These are phyloP conservation scores for Cenchrus purpureus DNA, from an alignment of 176 grass and related monocot species.

Conservation along the genomic window DNA sequence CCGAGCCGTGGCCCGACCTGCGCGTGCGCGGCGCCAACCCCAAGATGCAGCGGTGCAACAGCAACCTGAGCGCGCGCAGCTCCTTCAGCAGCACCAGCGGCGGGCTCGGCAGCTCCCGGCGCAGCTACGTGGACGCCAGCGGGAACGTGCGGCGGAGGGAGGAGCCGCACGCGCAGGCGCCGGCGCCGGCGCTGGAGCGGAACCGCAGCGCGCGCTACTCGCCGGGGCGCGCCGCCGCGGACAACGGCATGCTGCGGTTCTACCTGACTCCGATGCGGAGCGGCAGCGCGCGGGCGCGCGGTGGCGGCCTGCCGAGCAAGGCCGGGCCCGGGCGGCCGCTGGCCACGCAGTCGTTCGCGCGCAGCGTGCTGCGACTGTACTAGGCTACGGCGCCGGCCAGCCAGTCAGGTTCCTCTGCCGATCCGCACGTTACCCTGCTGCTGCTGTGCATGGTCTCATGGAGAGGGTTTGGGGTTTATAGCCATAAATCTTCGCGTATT, in stretches of 20 bases:
- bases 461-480: background rate
- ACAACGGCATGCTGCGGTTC: slow-evolving; percentile 95
- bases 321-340: slow-evolving; percentile 62
- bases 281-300: slow-evolving; percentile 45
- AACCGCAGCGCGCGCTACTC: slow-evolving; percentile 89
- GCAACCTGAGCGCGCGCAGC: slow-evolving; percentile 76
- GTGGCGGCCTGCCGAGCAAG: slow-evolving; percentile 60
- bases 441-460: background rate
- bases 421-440: background rate
- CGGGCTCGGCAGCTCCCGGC: slow-evolving; percentile 66
- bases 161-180: slow-evolving; percentile 28
- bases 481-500: slow-evolving; percentile 47
- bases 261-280: slow-evolving; percentile 91
- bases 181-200: slow-evolving; percentile 51
- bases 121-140: slow-evolving; percentile 55
- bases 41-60: slow-evolving; percentile 85
- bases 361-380: slow-evolving; percentile 85
- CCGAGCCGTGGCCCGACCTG: slow-evolving; percentile 81
- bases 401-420: slow-evolving; percentile 3
- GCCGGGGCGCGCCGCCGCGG: slow-evolving; percentile 56
- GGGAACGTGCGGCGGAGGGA: slow-evolving; percentile 46
- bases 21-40: slow-evolving; percentile 53
- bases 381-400: slow-evolving; percentile 23
- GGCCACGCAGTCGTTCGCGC: slow-evolving; percentile 70
- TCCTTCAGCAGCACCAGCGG: slow-evolving; percentile 92